These are phyloP conservation scores for Chenopodium formosanum DNA, from an alignment of 148 eudicot genomes.

Conservation along the genomic window DNA sequence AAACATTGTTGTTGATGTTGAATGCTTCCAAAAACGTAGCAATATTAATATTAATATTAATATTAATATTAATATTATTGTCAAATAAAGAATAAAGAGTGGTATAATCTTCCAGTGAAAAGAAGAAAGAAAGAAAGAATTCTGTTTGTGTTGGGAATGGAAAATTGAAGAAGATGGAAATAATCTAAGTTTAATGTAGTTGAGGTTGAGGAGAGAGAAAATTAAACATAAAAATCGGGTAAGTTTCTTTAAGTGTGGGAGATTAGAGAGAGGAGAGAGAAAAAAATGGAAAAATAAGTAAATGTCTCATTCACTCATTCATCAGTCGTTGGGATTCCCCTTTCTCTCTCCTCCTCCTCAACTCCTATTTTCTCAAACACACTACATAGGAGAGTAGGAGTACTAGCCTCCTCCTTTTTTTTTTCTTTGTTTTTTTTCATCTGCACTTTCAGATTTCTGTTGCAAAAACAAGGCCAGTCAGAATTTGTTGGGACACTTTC, in stretches of 20 bases:
- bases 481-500: conserved; percentile 30
- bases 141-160: conserved; percentile 9
- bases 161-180: not conserved
- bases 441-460: conserved; percentile 24
- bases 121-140: conserved; percentile 7
- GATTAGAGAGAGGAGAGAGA: not conserved
- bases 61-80: not conserved
- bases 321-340: conserved; percentile 40
- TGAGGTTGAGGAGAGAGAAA: not conserved
- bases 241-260: too few species aligned
- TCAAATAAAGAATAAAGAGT: too few species aligned
- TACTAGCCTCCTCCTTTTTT: not conserved
- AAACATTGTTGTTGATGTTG: conserved; percentile 25
- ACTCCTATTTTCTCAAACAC: not conserved
- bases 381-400: not conserved
- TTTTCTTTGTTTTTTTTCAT: not conserved
- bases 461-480: conserved; percentile 22
- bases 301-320: conserved; percentile 29
- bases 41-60: conserved; percentile 5
- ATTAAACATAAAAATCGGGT: not conserved
- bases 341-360: not conserved
- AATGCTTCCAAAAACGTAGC: conserved; percentile 25
- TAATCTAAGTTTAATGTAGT: not conserved
- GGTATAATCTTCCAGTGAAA: too few species aligned
- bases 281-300: too few species aligned